Percentiles rank a stretch among this genome's conserved stretches.
These are phyloP conservation scores for Clavispora santaluciae DNA, from an alignment of 805 yeast species.

Conservation along the genomic window DNA sequence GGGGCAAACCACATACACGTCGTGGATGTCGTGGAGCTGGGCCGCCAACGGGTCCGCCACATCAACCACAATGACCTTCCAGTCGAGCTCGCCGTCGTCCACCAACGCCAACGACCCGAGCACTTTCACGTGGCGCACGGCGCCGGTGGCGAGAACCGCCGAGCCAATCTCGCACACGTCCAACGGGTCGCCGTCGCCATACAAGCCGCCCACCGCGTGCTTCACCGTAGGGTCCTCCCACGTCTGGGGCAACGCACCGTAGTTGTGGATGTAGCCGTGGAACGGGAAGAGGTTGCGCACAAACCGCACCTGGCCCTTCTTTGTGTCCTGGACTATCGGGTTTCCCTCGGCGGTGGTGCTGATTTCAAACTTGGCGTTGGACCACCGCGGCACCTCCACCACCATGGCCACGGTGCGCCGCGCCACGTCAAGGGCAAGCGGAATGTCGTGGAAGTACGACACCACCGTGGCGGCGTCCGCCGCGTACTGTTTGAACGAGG, in stretches of 20 bases:
- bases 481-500: slow-evolving; percentile 40
- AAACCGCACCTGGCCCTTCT: slow-evolving; percentile 93
- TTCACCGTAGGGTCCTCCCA: slow-evolving; percentile 73
- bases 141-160: slow-evolving; percentile 59
- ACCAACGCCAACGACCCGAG: slow-evolving; percentile 91
- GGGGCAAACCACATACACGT: slow-evolving; percentile 85
- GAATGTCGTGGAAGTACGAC: slow-evolving; percentile 72
- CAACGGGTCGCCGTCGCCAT: slow-evolving; percentile 93
- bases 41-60: slow-evolving; percentile 80
- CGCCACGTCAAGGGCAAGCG: slow-evolving; percentile 44
- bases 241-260: slow-evolving; percentile 97
- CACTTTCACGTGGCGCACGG: slow-evolving; percentile 83
- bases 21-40: slow-evolving; percentile 84
- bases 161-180: slow-evolving; percentile 92
- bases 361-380: slow-evolving; percentile 95
- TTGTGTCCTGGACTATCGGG: slow-evolving; percentile 96
- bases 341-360: slow-evolving; percentile 77
- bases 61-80: slow-evolving; percentile 90
- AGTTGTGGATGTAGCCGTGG: slow-evolving; percentile 97
- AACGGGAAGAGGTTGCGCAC: slow-evolving; percentile 98
- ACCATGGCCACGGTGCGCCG: slow-evolving; percentile 56
- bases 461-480: slow-evolving; percentile 38
- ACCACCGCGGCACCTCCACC: slow-evolving; percentile 98
- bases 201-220: slow-evolving; percentile 38
- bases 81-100: slow-evolving; percentile 88